Base-by-base conservation (phyloP, 78 protist species). In the slime mould (Dictyostelium discoideum) region DNA sequence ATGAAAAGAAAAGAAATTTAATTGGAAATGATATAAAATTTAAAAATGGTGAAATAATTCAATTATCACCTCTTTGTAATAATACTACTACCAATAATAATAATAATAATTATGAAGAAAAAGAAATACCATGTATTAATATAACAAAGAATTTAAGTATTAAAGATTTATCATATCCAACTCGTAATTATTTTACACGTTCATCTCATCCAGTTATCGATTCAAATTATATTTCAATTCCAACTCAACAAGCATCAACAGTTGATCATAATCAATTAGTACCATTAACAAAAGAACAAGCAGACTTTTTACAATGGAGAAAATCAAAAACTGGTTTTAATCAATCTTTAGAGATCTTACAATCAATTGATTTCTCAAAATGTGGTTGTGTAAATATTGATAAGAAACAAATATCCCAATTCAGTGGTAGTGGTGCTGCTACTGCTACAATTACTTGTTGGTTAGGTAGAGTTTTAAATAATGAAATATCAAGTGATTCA, bases 291-390 rank as follows among this genome's bases (percentile, higher is more conserved):
- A 37, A 74, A 37, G 76, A 54, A 7, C 94, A 88, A 80, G 32
- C 18, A 7, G 14, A 24, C 0, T 88, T 88, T 26, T 16, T 88
- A 8, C 86, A 88, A 16, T 88, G 94, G 94, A 54, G 94, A 63
- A 67, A 88, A 18, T 79, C 63, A 20, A 60, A 76, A 74, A 54
- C 24, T 29, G 24, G 82, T 46, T 22, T 67, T 3, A 80, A 72
- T 26, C 42, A 50, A 26, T 29, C 50, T 65, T 40, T 82, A 48
- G 79, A 65, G 16, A 29, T 88, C 3, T 32, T 88, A 67, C 37
- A 50, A 3, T 65, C 94, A 2, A 67, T 88, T 10, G 86, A 88
- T 44, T 44, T 80, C 24, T 32, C 24, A 9, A 57, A 78, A 26
- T 88, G 29, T 26, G 18, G 26, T 67, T 40, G 67, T 46, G 0